Base-by-base conservation (phyloP, 2,329 filamentous ascomycete genomes). In the Aspergillus pseudonomiae region DNA sequence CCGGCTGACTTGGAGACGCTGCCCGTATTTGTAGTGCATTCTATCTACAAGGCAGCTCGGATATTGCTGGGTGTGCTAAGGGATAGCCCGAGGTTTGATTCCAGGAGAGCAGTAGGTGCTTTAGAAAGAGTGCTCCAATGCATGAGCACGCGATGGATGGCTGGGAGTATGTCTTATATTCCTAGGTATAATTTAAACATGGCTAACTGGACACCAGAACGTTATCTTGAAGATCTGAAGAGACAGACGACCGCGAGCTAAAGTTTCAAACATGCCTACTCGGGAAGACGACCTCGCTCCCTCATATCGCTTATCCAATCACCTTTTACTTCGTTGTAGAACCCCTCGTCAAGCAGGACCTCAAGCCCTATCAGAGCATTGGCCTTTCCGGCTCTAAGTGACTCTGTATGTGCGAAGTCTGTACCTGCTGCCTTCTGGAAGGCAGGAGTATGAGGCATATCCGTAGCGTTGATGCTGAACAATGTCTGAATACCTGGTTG, bases 281-380 rank as follows among this genome's bases (percentile, higher is more conserved):
- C 43, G 21, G 26, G 9, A 26, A 28, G 26, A 30, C 50, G 50
- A 2, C 50, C 50, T 12, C 50, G 50, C 30, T 54, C 19, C 19
- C 11, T 54, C 50, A 54, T 54, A 6, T 28, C 50, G 1, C 5
- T 24, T 21, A 32, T 10, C 30, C 50, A 59, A 12, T 59, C 57
- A 19, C 16, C 21, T 26, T 48, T 30, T 6, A 59, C 57, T 30
- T 59, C 3, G 7, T 19, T 26, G 12, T 45, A 45, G 28, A 59
- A 59, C 16, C 10, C 30, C 19, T 59, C 57, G 11, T 59, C 57
- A 16, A 59, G 57, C 43, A 59, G 28, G 19, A 59, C 43, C 12
- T 59, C 57, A 4, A 59, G 26, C 4, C 57, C 57, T 24, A 46
- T 39, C 2, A 45, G 4, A 28, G 57, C 57, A 32, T 46, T 59